Percentiles rank a stretch among this genome's conserved stretches.
Conservation (phyloP, 306 rosid species). For the Cyclanthera cordifolia region DNA sequence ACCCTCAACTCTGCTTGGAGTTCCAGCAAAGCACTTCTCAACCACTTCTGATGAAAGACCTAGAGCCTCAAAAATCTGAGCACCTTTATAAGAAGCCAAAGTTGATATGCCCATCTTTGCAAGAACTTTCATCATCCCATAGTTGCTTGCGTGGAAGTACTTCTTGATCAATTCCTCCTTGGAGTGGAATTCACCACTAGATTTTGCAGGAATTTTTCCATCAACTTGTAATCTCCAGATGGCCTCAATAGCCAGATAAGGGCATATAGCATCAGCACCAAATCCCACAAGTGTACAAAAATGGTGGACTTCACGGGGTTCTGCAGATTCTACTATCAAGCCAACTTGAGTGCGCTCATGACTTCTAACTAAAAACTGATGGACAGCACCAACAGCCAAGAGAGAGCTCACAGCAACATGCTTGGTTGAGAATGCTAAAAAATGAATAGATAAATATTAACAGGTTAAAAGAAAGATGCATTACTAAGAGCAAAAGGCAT, state of each 20-base stretch:
- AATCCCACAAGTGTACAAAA: conserved; percentile 94
- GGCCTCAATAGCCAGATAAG: conserved; percentile 80
- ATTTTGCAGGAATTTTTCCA: conserved; percentile 80
- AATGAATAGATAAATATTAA: neutral
- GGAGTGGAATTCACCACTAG: conserved; percentile 53
- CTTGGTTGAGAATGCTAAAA: conserved; percentile 66
- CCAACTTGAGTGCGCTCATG: conserved; percentile 93
- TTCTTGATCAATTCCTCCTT: conserved; percentile 71
- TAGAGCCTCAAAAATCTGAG: conserved; percentile 93
- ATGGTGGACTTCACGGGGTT: conserved; percentile 98
- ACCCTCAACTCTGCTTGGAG: conserved; percentile 96
- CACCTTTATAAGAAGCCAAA: conserved; percentile 97
- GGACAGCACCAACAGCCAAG: conserved; percentile 91
- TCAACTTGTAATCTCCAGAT: conserved; percentile 93
- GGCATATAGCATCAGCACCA: conserved; percentile 93
- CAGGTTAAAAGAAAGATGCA: neutral
- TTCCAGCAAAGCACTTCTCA: conserved; percentile 91
- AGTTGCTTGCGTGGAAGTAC: conserved; percentile 82
- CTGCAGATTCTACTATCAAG: conserved; percentile 88
- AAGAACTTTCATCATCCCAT: conserved; percentile 98
- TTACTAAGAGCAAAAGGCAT: neutral
- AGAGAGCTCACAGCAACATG: conserved; percentile 90
- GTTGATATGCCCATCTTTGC: conserved; percentile 99
- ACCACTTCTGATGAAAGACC: conserved; percentile 93
- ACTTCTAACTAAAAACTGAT: conserved; percentile 78